Conservation (phyloP, 345 rosid species). For the Corchorus capsularis region DNA sequence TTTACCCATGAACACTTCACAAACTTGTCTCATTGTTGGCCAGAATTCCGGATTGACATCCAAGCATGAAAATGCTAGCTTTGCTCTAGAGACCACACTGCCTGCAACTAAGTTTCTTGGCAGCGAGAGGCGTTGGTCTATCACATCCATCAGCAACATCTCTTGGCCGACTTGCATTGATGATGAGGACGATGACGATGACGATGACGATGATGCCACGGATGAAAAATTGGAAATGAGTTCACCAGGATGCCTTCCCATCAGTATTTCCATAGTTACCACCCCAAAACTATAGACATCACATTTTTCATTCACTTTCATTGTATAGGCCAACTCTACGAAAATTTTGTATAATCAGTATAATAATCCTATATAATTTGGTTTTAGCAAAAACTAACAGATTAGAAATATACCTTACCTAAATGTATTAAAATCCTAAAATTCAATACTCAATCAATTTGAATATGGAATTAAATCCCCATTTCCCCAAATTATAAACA, state of each 20-base stretch:
- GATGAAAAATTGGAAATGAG: neutral
- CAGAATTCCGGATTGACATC: neutral
- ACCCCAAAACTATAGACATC: conserved; percentile 9
- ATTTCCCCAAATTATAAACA: no score
- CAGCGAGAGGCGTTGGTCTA: neutral
- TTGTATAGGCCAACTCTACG: conserved; percentile 18
- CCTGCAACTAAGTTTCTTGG: neutral
- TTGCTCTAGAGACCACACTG: neutral
- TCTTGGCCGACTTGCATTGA: neutral
- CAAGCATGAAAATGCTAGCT: conserved; percentile 16
- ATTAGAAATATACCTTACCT: no score
- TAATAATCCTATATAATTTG: no score
- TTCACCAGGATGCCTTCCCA: conserved; percentile 6
- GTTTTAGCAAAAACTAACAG: no score
- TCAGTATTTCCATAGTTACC: conserved; percentile 1
- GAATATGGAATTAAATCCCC: no score
- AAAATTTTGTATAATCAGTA: no score
- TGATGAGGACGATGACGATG: neutral
- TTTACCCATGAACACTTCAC: neutral
- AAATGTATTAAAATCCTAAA: no score
- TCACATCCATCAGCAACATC: neutral
- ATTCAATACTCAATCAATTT: no score
- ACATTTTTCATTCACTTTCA: neutral
- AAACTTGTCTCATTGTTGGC: conserved; percentile 17
- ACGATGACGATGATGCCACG: neutral